These are phyloP conservation scores for Paecilomyces fulvus DNA, from an alignment of 2,329 filamentous ascomycete species.

Conservation along the genomic window DNA sequence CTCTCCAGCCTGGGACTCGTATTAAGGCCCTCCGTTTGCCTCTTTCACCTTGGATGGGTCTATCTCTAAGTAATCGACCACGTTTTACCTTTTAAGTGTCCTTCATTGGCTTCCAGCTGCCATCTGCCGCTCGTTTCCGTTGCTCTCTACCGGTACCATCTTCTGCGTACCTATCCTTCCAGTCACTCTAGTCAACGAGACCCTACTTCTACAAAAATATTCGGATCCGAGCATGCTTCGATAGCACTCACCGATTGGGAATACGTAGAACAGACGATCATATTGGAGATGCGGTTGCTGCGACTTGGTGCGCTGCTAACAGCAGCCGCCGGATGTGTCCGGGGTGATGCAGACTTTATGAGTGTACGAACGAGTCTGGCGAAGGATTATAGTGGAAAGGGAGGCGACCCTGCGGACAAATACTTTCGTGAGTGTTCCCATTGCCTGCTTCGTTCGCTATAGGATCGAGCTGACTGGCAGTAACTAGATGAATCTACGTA, in stretches of 20 bases:
- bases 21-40: neutral
- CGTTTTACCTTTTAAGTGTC: neutral
- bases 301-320: conserved; percentile 2
- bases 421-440: conserved; percentile 39
- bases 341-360: conserved; percentile 35
- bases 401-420: conserved; percentile 35
- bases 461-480: conserved; percentile 4
- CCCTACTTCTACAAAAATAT: neutral
- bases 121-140: neutral
- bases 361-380: conserved; percentile 34
- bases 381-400: conserved; percentile 31
- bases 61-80: neutral
- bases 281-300: neutral
- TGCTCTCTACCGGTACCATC: neutral
- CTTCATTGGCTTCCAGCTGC: neutral
- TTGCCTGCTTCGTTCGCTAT: conserved; percentile 3
- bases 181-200: neutral
- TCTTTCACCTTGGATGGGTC: neutral
- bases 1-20: neutral
- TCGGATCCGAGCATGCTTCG: neutral
- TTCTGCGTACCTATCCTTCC: neutral
- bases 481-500: conserved; percentile 41
- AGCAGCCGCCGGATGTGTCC: conserved; percentile 6
- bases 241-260: neutral
- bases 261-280: neutral